phyloP scores from a whole-genome alignment of 768 basidiomycete genomes.

The Suillus decipiens region DNA sequence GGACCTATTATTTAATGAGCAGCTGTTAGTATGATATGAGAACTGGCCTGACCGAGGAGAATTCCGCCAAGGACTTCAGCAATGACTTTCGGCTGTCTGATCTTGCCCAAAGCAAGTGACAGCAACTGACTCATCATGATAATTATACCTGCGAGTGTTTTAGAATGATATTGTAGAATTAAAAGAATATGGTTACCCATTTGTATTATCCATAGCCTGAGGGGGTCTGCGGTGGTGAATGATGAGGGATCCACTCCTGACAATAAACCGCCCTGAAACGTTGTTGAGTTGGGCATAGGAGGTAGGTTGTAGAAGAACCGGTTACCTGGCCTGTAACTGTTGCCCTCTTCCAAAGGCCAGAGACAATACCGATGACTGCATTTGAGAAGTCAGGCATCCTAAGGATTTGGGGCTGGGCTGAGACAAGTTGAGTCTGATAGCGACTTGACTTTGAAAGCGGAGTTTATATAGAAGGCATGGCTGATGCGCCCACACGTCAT shows the following conservation, averaged over 20 bases:
- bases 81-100: constrained; percentile 85
- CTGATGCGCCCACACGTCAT: too few species aligned
- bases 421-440: background rate
- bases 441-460: background rate
- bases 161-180: constrained; percentile 2
- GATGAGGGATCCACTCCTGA: constrained; percentile 72
- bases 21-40: constrained; percentile 41
- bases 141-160: constrained; percentile 63
- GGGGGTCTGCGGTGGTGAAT: constrained; percentile 66
- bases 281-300: background rate
- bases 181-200: constrained; percentile 50
- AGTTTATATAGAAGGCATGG: background rate
- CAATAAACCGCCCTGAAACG: constrained; percentile 67
- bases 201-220: constrained; percentile 79
- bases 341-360: background rate
- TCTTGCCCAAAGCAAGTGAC: constrained; percentile 66
- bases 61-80: constrained; percentile 89
- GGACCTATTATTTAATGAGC: constrained; percentile 26
- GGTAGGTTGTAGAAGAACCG: background rate
- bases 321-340: background rate
- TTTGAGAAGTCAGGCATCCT: background rate
- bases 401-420: background rate
- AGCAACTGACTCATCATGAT: constrained; percentile 76
- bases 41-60: constrained; percentile 56
- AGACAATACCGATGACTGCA: background rate